These are phyloP conservation scores for Fennellomyces sp. DNA, from an alignment of 371 early-diverging fungal species.

Conservation along the genomic window DNA sequence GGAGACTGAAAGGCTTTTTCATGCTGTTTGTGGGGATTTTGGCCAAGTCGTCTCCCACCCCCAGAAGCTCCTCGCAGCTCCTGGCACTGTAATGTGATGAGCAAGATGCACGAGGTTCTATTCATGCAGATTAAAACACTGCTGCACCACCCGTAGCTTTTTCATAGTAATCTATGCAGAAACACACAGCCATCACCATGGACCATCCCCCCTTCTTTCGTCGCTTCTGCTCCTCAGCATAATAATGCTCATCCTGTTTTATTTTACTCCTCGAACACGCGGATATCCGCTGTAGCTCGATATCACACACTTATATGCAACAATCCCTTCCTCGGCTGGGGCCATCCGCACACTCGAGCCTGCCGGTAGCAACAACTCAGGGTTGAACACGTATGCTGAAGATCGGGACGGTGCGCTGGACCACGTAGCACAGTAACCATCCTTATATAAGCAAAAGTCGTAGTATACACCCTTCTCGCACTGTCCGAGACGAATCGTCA, in stretches of 20 bases:
- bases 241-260: neutral
- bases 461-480: too few species aligned
- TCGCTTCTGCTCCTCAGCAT: neutral
- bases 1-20: too few species aligned
- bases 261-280: neutral
- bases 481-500: too few species aligned
- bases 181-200: neutral
- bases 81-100: too few species aligned
- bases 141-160: neutral
- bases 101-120: constrained; percentile 5
- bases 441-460: too few species aligned
- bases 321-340: too few species aligned
- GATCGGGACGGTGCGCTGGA: too few species aligned
- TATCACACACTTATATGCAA: too few species aligned
- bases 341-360: neutral
- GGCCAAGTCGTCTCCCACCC: neutral
- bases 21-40: neutral
- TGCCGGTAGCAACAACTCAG: neutral
- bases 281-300: too few species aligned
- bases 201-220: neutral
- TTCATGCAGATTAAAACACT: constrained; percentile 6
- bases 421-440: too few species aligned
- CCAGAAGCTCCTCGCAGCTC: too few species aligned
- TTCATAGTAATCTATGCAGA: neutral
- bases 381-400: too few species aligned